Percentiles rank a stretch among this genome's conserved stretches.
These are phyloP conservation scores for Floccularia luteovirens DNA, from an alignment of 768 basidiomycete species.

Conservation along the genomic window DNA sequence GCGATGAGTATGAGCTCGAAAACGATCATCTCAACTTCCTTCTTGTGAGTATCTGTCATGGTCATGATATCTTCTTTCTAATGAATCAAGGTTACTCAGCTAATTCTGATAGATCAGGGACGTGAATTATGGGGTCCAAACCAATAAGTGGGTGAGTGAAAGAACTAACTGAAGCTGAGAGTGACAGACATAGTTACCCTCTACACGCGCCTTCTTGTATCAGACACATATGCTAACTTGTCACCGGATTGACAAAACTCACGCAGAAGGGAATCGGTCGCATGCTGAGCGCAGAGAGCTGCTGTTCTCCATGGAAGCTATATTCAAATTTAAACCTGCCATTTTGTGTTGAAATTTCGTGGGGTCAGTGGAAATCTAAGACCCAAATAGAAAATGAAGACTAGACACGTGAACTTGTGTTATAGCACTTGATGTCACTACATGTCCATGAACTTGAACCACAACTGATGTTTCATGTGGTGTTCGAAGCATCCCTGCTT, in stretches of 20 bases:
- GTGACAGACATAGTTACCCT: conserved; percentile 34
- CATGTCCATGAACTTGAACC: no score
- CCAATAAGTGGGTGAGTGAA: conserved; percentile 4
- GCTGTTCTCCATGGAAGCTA: conserved; percentile 58
- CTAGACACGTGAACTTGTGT: no score
- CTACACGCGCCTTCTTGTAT: no score
- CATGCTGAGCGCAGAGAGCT: conserved; percentile 81
- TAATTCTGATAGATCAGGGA: conserved; percentile 75
- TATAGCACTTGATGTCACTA: no score
- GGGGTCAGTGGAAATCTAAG: no score
- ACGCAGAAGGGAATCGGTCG: conserved; percentile 77
- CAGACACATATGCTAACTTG: conserved; percentile 8
- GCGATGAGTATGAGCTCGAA: no score
- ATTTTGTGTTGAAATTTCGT: conserved; percentile 33
- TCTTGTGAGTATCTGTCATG: no score
- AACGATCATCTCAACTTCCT: no score
- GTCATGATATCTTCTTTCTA: conserved; percentile 56
- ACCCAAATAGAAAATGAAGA: no score
- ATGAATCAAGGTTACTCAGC: conserved; percentile 58
- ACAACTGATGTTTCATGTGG: no score
- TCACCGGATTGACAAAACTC: conserved; percentile 18
- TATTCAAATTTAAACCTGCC: conserved; percentile 49
- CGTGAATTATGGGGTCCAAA: conserved; percentile 45
- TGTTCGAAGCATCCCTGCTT: no score
- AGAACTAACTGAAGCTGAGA: background rate